phyloP scores from a whole-genome alignment of 2,329 filamentous ascomycete genomes.

The Fusarium penzigii region DNA sequence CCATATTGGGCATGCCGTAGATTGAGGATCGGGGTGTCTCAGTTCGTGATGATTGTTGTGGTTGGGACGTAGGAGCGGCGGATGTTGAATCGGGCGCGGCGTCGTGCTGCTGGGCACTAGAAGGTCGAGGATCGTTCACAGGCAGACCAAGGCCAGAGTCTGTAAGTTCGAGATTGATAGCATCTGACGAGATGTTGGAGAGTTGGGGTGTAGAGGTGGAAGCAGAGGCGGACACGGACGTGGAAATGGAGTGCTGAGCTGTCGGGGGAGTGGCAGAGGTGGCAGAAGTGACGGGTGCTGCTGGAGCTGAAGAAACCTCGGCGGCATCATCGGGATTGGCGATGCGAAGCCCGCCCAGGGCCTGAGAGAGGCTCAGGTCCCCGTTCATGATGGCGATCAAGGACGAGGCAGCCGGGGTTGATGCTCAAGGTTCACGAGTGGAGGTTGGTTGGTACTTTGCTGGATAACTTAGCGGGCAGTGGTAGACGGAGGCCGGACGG shows the following conservation, averaged over 20 bases:
- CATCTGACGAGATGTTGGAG: conserved; percentile 19
- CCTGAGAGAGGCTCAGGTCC: conserved; percentile 88
- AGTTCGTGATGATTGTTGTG: conserved; percentile 19
- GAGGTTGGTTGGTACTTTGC: conserved; percentile 22
- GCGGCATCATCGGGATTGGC: conserved; percentile 85
- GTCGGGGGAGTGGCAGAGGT: conserved; percentile 13
- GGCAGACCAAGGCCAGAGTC: conserved; percentile 21
- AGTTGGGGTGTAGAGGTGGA: conserved; percentile 18
- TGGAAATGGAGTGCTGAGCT: conserved; percentile 8
- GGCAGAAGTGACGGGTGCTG: conserved; percentile 27
- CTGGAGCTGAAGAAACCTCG: conserved; percentile 33
- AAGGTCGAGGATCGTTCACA: conserved; percentile 25
- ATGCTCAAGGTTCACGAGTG: conserved; percentile 19
- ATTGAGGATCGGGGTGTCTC: conserved; percentile 46
- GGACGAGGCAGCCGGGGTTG: conserved; percentile 18
- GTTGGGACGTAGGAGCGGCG: conserved; percentile 13
- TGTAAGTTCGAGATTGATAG: conserved; percentile 26
- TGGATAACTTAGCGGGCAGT: conserved; percentile 21
- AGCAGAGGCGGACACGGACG: conserved; percentile 17
- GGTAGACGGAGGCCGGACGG: conserved; percentile 27
- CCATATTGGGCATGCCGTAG: conserved; percentile 56
- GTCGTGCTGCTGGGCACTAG: conserved; percentile 16
- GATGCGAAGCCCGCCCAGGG: conserved; percentile 91
- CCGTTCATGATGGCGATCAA: conserved; percentile 70
- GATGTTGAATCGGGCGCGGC: conserved; percentile 13